Evolutionary conservation across 495 filamentous ascomycete species (phyloP).

Genomic region (Aspergillus bertholletiae): DNA sequence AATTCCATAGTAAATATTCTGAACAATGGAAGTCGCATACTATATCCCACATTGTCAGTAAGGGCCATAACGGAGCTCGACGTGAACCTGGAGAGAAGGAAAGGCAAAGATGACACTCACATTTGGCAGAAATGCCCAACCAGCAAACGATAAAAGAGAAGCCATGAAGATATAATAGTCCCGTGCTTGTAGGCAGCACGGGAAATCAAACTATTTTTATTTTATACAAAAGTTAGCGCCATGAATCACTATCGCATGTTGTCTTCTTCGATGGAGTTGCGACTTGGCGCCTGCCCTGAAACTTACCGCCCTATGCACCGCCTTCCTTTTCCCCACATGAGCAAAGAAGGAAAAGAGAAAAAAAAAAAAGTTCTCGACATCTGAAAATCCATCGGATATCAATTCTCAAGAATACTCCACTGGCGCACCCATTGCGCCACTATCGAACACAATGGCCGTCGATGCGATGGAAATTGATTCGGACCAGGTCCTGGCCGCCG

Average conservation of each 20-base stretch:
- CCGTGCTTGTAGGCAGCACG: not conserved
- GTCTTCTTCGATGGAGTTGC: not conserved
- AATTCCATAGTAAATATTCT: conserved; percentile 80
- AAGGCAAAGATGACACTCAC: conserved; percentile 50
- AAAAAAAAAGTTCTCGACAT: conserved; percentile 36
- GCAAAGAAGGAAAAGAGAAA: conserved; percentile 15
- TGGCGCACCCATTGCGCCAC: conserved; percentile 20
- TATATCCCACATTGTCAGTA: conserved; percentile 23
- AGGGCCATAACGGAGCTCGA: not conserved
- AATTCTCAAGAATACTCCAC: conserved; percentile 14
- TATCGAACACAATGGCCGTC: conserved; percentile 34
- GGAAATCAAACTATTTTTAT: not conserved
- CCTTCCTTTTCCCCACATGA: conserved; percentile 19
- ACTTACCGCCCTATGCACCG: conserved; percentile 33
- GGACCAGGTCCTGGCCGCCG: conserved; percentile 12
- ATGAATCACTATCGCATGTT: not conserved
- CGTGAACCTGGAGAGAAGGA: no score
- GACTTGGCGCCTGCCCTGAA: not conserved
- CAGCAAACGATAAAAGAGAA: conserved; percentile 66
- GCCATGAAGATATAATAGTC: conserved; percentile 30
- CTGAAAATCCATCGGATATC: conserved; percentile 10
- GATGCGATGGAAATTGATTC: conserved; percentile 45
- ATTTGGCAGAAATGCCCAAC: conserved; percentile 77
- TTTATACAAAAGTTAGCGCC: not conserved
- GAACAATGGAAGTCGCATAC: conserved; percentile 76